Conservation (phyloP, 352 stramenopile genomes). For the Aphanomyces invadans region DNA sequence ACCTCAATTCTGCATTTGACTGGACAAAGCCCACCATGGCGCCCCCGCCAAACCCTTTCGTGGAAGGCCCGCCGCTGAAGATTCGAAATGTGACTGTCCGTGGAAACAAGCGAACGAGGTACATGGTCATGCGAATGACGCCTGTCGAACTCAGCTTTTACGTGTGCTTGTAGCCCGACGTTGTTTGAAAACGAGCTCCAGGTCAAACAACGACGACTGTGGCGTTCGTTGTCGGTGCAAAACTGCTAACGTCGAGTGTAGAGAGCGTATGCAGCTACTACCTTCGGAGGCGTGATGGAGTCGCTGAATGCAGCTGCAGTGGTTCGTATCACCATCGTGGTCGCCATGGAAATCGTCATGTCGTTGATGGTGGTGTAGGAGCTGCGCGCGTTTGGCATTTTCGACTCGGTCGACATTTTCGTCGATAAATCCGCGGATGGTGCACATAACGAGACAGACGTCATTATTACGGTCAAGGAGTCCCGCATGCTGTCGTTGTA, state of each 20-base stretch:
- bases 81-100: constrained; percentile 83
- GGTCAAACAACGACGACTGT: constrained; percentile 27
- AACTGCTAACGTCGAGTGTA: not conserved
- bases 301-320: constrained; percentile 2
- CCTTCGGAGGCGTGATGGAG: constrained; percentile 13
- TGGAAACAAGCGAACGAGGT: constrained; percentile 84
- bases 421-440: constrained; percentile 62
- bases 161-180: constrained; percentile 38
- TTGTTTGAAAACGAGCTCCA: constrained; percentile 85
- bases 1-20: not conserved
- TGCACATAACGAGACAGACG: constrained; percentile 61
- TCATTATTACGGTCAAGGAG: constrained; percentile 84
- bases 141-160: not conserved
- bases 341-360: constrained; percentile 41
- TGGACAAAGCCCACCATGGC: not conserved
- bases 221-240: not conserved
- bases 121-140: not conserved
- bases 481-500: constrained; percentile 81
- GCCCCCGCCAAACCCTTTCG: not conserved
- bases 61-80: constrained; percentile 57
- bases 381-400: constrained; percentile 72
- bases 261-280: not conserved
- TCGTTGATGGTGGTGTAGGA: constrained; percentile 55
- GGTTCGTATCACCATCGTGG: constrained; percentile 40
- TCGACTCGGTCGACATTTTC: constrained; percentile 73